Conservation (phyloP, 345 rosid species). For the Melaleuca quinquenervia region DNA sequence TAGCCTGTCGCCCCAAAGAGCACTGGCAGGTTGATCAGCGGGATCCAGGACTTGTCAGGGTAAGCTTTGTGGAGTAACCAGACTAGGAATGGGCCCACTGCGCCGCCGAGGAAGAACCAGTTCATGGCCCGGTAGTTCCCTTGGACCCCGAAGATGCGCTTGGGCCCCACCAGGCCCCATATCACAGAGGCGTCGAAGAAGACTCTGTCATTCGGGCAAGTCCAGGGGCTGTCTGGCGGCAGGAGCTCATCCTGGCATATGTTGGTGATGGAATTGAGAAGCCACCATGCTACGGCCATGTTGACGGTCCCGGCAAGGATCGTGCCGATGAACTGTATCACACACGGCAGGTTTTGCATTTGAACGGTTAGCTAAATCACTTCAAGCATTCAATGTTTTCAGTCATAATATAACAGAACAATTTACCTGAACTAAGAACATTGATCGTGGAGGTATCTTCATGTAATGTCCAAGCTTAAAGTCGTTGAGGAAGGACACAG, state of each 20-base stretch:
- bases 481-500: slow-evolving; percentile 82
- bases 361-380: not conserved
- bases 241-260: slow-evolving; percentile 8
- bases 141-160: slow-evolving; percentile 50
- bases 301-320: slow-evolving; percentile 76
- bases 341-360: not conserved
- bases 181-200: slow-evolving; percentile 84
- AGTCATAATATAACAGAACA: not conserved
- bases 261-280: slow-evolving; percentile 44
- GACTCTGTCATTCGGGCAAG: slow-evolving; percentile 27
- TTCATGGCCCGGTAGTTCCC: slow-evolving; percentile 70
- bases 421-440: slow-evolving; percentile 84
- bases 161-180: slow-evolving; percentile 84
- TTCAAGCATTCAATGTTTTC: not conserved
- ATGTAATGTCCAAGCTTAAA: slow-evolving; percentile 92
- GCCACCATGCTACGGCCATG: slow-evolving; percentile 74
- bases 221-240: not conserved
- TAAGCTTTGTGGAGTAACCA: slow-evolving; percentile 63
- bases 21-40: slow-evolving; percentile 72
- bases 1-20: slow-evolving; percentile 60
- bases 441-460: slow-evolving; percentile 92
- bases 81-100: slow-evolving; percentile 55
- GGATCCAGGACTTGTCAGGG: slow-evolving; percentile 74
- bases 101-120: slow-evolving; percentile 80
- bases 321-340: slow-evolving; percentile 61